These are phyloP conservation scores for Fusarium denticulatum DNA, from an alignment of 2,329 filamentous ascomycete species.

Conservation along the genomic window DNA sequence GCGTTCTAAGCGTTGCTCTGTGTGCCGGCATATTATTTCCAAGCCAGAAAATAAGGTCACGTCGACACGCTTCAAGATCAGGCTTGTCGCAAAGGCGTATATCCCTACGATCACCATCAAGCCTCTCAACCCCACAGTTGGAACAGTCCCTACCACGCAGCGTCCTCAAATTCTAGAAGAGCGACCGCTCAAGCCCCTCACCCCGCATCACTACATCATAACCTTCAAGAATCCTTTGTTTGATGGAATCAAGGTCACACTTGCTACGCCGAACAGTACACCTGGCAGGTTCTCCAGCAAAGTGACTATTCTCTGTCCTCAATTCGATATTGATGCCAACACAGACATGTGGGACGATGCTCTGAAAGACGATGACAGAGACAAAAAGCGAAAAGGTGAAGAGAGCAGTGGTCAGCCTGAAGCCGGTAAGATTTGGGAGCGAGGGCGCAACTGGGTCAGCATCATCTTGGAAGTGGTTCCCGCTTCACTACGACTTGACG, in stretches of 20 bases:
- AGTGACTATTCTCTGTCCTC: conserved; percentile 92
- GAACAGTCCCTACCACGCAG: conserved; percentile 49
- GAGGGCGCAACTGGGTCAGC: conserved; percentile 92
- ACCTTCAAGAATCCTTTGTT: conserved; percentile 96
- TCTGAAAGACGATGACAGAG: conserved; percentile 64
- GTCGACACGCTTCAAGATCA: conserved; percentile 91
- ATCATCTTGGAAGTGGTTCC: conserved; percentile 92
- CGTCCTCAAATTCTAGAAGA: conserved; percentile 47
- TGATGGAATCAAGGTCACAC: conserved; percentile 84
- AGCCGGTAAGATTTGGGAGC: conserved; percentile 96
- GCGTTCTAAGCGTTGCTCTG: conserved; percentile 90
- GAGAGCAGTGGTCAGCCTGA: conserved; percentile 68
- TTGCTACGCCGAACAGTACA: conserved; percentile 84
- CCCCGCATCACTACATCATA: conserved; percentile 80
- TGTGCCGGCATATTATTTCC: conserved; percentile 93
- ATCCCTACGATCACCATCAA: conserved; percentile 84
- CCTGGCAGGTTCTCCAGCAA: conserved; percentile 80
- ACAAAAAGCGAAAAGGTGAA: conserved; percentile 54
- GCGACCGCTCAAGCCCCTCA: conserved; percentile 62
- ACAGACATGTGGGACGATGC: conserved; percentile 91
- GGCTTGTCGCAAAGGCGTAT: conserved; percentile 86
- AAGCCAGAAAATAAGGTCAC: conserved; percentile 92
- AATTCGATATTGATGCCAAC: conserved; percentile 94
- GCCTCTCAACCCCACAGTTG: conserved; percentile 60
- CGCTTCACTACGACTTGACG: conserved; percentile 58